Evolutionary conservation across 225 moss, liverwort and hornwort genomes (phyloP), one percentile per base, ranked within the genome.

Genomic region (Straminergon stramineum): DNA sequence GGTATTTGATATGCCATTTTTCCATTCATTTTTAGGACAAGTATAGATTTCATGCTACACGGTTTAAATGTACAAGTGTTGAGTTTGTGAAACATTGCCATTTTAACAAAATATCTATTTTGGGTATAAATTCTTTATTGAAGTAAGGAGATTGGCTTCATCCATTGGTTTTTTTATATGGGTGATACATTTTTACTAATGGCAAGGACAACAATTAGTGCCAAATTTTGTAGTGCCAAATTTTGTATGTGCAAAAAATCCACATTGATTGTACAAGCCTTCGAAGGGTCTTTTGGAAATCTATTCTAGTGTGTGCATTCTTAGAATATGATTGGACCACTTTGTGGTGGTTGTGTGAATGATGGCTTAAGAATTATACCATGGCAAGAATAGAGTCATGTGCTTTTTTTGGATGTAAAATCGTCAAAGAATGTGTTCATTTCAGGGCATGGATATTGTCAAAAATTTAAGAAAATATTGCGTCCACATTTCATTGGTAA

Each of bases 401-500:
- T n/a, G 6, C 16, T 26, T n/a, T 9, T 7, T 37, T 26, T 7
- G 9, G 1, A 7, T 79, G 17, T 17, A 37, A 26, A 79, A 10
- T 2, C 37, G n/a, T 79, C 10, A 10, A 56, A 56, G 10, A 77
- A 77, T 15, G 9, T 78, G 8, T 14, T 9, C 9, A 37, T 78
- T 79, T 55, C 24, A 16, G 15, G 23, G 2, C 10, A 4, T 10
- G 15, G 2, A 78, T 24, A 37, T 37, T 55, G 37, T 13, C 2
- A 37, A 1, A 37, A 23, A 23, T 22, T 55, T 0, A 35, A 32
- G 2, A 24, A 35, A 15, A 37, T 24, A 37, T 24, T 24, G 16
- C 0, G 0, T 1, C 4, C 26, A n/a, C 4, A 26, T 57, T 26
- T 10, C 6, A 11, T 57, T n/a, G 4, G 17, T n/a, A n/a, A 79